phyloP scores from a whole-genome alignment of 2,329 filamentous ascomycete genomes.

The Penicillium nordicum region DNA sequence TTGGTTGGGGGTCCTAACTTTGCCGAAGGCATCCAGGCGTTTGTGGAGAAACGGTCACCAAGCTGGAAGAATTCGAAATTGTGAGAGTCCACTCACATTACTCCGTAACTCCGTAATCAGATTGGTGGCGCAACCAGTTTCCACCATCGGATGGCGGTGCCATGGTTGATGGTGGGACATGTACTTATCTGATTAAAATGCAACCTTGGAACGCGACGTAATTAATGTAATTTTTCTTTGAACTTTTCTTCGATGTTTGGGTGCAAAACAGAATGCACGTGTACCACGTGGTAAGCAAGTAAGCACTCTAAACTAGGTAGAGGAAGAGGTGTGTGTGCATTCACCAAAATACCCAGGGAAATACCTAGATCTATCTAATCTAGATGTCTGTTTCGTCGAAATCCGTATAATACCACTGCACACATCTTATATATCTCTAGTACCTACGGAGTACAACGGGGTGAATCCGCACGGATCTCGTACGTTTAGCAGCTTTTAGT shows the following conservation, averaged over 20 bases:
- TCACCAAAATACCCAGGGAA: neutral
- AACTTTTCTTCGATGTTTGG: neutral
- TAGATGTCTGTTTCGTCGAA: neutral
- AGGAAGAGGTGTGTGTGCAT: neutral
- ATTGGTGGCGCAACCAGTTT: neutral
- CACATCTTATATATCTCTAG: neutral
- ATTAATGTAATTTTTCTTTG: neutral
- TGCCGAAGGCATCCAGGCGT: slow-evolving; percentile 67
- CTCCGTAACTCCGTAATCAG: neutral
- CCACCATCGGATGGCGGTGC: neutral
- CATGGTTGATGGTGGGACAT: neutral
- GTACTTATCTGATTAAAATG: slow-evolving; percentile 3
- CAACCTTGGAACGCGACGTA: neutral
- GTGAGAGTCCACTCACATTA: slow-evolving; percentile 12
- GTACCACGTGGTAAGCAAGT: neutral
- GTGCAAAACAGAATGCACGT: neutral
- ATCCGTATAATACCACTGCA: neutral
- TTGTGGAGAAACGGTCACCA: slow-evolving; percentile 69
- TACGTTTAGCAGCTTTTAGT: neutral
- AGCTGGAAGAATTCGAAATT: slow-evolving; percentile 51
- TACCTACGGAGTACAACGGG: neutral
- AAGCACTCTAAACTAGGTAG: neutral
- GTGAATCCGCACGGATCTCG: neutral
- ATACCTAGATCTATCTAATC: neutral
- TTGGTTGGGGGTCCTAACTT: slow-evolving; percentile 67